phyloP scores from a whole-genome alignment of 106 monocot genomes.

The Apostasia shenzhenica region DNA sequence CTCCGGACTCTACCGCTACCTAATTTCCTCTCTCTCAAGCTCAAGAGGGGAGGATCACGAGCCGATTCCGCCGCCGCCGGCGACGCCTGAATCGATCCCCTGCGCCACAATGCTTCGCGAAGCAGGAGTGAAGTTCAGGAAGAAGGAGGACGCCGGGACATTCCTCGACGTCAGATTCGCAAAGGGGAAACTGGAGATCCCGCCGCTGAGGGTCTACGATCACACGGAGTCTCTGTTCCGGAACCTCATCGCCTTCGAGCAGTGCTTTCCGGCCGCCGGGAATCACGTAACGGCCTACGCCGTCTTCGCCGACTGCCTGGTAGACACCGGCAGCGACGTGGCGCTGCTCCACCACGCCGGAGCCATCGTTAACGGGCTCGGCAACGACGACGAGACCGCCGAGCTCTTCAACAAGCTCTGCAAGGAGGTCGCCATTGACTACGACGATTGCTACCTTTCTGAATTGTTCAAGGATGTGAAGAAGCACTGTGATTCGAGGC shows the following conservation, averaged over 20 bases:
- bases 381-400: constrained; percentile 40
- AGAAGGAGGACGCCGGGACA: constrained; percentile 30
- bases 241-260: constrained; percentile 88
- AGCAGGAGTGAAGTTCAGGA: constrained; percentile 54
- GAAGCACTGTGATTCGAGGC: constrained; percentile 32
- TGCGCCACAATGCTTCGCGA: constrained; percentile 65
- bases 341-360: constrained; percentile 42
- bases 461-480: constrained; percentile 41
- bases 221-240: constrained; percentile 67
- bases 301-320: constrained; percentile 79
- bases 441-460: constrained; percentile 38
- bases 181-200: constrained; percentile 50
- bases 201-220: constrained; percentile 60
- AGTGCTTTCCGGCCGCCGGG: constrained; percentile 50
- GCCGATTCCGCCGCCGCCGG: constrained; percentile 35
- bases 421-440: constrained; percentile 53
- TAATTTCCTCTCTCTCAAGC: background rate
- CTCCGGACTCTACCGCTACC: background rate
- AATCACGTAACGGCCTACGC: constrained; percentile 72
- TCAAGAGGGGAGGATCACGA: constrained; percentile 22
- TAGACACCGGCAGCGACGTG: constrained; percentile 59
- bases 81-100: constrained; percentile 64
- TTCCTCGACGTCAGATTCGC: constrained; percentile 75
- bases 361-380: constrained; percentile 51
- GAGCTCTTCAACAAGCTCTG: constrained; percentile 55